Percentiles rank a stretch among this genome's conserved stretches.
phyloP scores from a whole-genome alignment of 78 protist genomes.

The Chrysochromulina parva region DNA sequence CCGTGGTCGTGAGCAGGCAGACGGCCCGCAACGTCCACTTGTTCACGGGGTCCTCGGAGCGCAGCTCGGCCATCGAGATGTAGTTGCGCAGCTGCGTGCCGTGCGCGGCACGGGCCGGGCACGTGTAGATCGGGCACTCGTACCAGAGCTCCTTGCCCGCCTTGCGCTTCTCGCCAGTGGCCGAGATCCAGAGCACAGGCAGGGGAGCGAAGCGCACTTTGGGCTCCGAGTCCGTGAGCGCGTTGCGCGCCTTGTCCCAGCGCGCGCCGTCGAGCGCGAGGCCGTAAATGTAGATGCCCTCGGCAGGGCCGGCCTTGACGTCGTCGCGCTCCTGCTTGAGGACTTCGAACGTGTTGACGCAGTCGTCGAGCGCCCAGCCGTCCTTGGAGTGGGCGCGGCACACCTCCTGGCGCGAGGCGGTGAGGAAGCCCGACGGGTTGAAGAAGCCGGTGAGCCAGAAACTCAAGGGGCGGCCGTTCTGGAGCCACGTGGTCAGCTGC shows the following conservation, averaged over 20 bases:
- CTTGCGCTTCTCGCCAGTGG: not conserved
- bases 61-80: conserved; percentile 66
- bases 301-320: conserved; percentile 53
- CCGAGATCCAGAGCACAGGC: conserved; percentile 75
- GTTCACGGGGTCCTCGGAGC: conserved; percentile 43
- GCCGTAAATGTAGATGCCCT: conserved; percentile 86
- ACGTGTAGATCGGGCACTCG: conserved; percentile 84
- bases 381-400: conserved; percentile 67
- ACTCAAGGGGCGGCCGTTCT: conserved; percentile 60
- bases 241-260: conserved; percentile 66
- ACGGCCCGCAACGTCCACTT: conserved; percentile 82
- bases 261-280: conserved; percentile 84
- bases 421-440: conserved; percentile 88
- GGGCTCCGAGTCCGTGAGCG: conserved; percentile 67
- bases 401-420: conserved; percentile 82
- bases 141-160: conserved; percentile 17
- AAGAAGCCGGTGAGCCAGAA: conserved; percentile 81
- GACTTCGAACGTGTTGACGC: conserved; percentile 60
- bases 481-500: conserved; percentile 76
- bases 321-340: conserved; percentile 42
- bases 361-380: conserved; percentile 85
- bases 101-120: conserved; percentile 61
- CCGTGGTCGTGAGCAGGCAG: conserved; percentile 53
- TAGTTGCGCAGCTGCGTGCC: conserved; percentile 31
- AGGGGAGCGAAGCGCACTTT: conserved; percentile 63